Percentiles rank a stretch among this genome's conserved stretches.
These are phyloP conservation scores for Posidonia oceanica DNA, from an alignment of 116 monocot genomes.

Conservation along the genomic window DNA sequence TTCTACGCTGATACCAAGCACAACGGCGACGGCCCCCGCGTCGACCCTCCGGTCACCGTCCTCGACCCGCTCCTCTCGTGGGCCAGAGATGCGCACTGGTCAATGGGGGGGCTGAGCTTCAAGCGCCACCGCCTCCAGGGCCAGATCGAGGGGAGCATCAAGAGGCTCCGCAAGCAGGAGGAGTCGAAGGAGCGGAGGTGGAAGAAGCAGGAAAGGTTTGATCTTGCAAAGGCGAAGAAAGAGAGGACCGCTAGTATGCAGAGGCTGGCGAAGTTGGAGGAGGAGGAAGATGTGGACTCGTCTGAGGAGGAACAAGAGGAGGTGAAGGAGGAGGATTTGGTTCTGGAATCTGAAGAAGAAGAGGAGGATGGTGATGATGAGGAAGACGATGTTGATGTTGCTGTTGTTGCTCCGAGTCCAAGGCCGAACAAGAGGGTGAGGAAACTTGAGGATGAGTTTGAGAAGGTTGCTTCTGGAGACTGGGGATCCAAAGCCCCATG, in stretches of 20 bases:
- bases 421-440: conserved; percentile 10
- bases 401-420: not conserved
- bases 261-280: not conserved
- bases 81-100: conserved; percentile 92
- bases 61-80: conserved; percentile 66
- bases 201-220: not conserved
- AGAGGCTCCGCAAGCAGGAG: conserved; percentile 41
- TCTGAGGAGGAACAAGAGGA: conserved; percentile 3
- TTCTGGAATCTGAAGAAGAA: conserved; percentile 2
- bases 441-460: conserved; percentile 18
- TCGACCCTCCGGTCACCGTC: conserved; percentile 55
- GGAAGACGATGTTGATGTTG: not conserved
- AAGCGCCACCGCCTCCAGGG: conserved; percentile 76
- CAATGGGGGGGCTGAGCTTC: conserved; percentile 82
- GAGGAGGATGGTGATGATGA: not conserved
- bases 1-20: conserved; percentile 26
- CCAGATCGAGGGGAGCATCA: conserved; percentile 75
- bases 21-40: conserved; percentile 17
- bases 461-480: conserved; percentile 4
- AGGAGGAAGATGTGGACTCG: not conserved
- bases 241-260: not conserved
- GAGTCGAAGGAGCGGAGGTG: conserved; percentile 4
- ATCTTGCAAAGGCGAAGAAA: not conserved
- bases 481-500: not conserved
- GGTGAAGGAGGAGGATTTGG: not conserved